These are phyloP conservation scores for Xanthoconium purpureum DNA, from an alignment of 768 basidiomycete genomes.

Conservation along the genomic window DNA sequence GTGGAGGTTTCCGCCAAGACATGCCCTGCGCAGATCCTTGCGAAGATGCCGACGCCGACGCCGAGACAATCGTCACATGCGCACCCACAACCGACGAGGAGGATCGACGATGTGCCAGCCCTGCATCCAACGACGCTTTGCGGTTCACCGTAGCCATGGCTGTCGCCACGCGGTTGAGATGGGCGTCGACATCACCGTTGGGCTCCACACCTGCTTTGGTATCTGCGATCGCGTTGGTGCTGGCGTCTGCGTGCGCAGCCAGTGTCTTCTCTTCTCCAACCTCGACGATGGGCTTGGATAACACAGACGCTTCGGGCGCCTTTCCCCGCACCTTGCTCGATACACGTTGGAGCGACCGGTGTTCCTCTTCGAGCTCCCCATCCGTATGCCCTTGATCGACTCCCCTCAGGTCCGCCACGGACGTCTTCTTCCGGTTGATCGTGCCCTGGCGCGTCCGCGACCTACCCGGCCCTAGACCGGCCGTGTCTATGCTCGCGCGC, in stretches of 20 bases:
- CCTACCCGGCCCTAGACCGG: background rate
- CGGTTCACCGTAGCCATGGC: background rate
- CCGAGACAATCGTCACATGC: background rate
- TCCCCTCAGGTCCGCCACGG: constrained; percentile 27
- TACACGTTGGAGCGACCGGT: background rate
- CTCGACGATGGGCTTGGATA: background rate
- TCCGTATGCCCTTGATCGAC: constrained; percentile 29
- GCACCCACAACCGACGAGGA: constrained; percentile 9
- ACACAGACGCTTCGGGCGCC: background rate
- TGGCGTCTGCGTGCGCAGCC: background rate
- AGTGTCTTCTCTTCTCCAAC: background rate
- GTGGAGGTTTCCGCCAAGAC: constrained; percentile 14
- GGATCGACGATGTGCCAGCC: constrained; percentile 9
- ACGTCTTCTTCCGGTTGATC: constrained; percentile 15
- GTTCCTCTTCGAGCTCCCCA: constrained; percentile 16
- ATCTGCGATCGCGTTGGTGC: too few species aligned
- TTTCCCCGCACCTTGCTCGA: background rate
- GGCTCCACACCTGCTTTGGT: too few species aligned
- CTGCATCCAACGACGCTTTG: background rate
- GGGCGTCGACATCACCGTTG: background rate
- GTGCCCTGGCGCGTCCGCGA: constrained; percentile 3
- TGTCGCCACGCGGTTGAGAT: constrained; percentile 5
- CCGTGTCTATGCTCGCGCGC: too few species aligned
- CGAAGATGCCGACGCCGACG: background rate
- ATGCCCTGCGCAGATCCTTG: background rate